Conservation (phyloP, 139 green algal genomes). For the Desmodesmus armatus region DNA sequence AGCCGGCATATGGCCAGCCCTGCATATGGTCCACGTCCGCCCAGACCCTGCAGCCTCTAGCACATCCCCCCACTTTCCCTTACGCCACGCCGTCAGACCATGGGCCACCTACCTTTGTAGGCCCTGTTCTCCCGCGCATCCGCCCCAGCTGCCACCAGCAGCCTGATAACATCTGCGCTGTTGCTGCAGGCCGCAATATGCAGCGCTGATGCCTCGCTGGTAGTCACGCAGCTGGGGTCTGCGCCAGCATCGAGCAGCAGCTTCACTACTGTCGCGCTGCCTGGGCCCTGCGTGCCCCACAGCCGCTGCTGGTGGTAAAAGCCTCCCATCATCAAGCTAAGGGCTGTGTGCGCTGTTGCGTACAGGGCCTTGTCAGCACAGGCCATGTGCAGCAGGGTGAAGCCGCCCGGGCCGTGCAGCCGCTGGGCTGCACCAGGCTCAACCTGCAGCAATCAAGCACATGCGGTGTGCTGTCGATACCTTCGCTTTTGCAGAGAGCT, state of each 20-base stretch:
- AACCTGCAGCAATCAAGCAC: too few relatives aligned
- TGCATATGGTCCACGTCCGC: too few relatives aligned
- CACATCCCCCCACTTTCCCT: too few relatives aligned
- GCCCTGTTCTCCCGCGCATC: constrained; percentile 31
- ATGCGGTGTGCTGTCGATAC: too few relatives aligned
- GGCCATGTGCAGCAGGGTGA: constrained; percentile 43
- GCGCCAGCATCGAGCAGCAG: constrained; percentile 37
- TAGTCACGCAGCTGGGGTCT: constrained; percentile 4
- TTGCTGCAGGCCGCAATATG: constrained; percentile 43
- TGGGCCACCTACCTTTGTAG: constrained; percentile 26
- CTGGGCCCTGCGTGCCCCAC: constrained; percentile 38
- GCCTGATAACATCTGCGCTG: constrained; percentile 22
- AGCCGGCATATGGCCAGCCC: too few relatives aligned
- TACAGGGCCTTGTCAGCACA: constrained; percentile 38
- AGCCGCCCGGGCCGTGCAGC: constrained; percentile 26
- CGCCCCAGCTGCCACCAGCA: constrained; percentile 5
- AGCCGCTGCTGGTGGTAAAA: constrained; percentile 45
- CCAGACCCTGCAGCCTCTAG: too few relatives aligned
- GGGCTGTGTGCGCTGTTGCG: constrained; percentile 34
- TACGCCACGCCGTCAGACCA: too few relatives aligned
- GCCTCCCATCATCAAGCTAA: constrained; percentile 36
- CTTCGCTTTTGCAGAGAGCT: too few relatives aligned
- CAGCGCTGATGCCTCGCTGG: constrained; percentile 27
- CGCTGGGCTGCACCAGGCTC: constrained; percentile 16
- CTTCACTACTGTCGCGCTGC: constrained; percentile 24